Conservation (phyloP, 176 grass and related monocot species). For the Typha latifolia region DNA sequence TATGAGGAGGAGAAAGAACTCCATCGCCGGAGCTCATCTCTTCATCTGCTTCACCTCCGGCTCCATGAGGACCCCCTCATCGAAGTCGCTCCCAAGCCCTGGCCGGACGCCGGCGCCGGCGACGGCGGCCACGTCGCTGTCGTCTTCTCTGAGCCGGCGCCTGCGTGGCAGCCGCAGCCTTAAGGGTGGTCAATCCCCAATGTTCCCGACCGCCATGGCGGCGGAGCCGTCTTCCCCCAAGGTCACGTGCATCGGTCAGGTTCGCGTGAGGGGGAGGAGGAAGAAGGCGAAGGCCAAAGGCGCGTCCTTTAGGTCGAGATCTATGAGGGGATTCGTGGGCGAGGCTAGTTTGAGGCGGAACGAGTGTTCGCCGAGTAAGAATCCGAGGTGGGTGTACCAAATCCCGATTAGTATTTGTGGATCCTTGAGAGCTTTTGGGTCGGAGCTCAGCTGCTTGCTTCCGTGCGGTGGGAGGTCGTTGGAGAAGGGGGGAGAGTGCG, state of each 20-base stretch:
- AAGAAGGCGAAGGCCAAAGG: slow-evolving; percentile 24
- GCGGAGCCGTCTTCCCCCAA: slow-evolving; percentile 87
- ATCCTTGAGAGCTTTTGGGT: slow-evolving; percentile 69
- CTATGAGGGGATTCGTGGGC: slow-evolving; percentile 32
- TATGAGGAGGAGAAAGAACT: not conserved
- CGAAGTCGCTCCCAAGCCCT: slow-evolving; percentile 54
- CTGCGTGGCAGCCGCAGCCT: slow-evolving; percentile 70
- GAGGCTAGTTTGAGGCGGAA: slow-evolving; percentile 74
- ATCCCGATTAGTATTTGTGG: slow-evolving; percentile 94
- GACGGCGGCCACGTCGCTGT: slow-evolving; percentile 34
- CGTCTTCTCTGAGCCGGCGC: slow-evolving; percentile 60
- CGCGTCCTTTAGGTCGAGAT: slow-evolving; percentile 43
- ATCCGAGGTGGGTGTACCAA: slow-evolving; percentile 84
- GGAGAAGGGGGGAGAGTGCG: slow-evolving; percentile 5
- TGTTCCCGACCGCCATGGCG: slow-evolving; percentile 59
- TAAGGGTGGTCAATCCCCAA: slow-evolving; percentile 91
- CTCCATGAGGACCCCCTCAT: slow-evolving; percentile 28
- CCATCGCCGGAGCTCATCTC: slow-evolving; percentile 29
- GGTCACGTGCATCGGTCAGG: slow-evolving; percentile 96
- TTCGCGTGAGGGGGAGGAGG: slow-evolving; percentile 73
- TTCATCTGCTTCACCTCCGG: slow-evolving; percentile 77
- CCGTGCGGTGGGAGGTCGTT: slow-evolving; percentile 65
- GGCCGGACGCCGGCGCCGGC: slow-evolving; percentile 19
- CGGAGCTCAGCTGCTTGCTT: slow-evolving; percentile 40
- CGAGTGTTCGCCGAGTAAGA: slow-evolving; percentile 53